These are phyloP conservation scores for Boeremia lycopersici DNA, from an alignment of 2,329 filamentous ascomycete species.

Conservation along the genomic window DNA sequence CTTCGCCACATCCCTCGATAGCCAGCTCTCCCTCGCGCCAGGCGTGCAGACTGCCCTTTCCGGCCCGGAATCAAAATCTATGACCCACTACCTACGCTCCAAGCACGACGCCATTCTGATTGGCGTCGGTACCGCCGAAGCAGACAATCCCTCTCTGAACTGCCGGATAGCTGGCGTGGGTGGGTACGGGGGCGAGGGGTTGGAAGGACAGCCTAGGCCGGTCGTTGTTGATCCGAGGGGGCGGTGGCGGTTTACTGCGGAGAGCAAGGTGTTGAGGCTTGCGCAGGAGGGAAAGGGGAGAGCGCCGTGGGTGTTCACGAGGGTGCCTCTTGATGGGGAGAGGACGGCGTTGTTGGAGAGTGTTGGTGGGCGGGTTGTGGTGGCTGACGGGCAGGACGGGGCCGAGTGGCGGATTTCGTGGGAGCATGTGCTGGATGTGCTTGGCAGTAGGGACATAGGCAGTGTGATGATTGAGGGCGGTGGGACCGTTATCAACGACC, in stretches of 20 bases:
- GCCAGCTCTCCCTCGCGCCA: constrained; percentile 74
- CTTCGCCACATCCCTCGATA: constrained; percentile 89
- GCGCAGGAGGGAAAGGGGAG: constrained; percentile 69
- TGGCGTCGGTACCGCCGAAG: constrained; percentile 81
- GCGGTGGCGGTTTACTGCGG: constrained; percentile 69
- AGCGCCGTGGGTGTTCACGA: constrained; percentile 71
- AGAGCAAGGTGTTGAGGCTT: constrained; percentile 70
- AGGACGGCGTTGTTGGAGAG: constrained; percentile 42
- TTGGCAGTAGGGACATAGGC: constrained; percentile 65
- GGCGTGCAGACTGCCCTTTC: constrained; percentile 84
- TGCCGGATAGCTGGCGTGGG: constrained; percentile 70
- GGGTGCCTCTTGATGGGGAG: constrained; percentile 18
- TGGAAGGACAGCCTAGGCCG: constrained; percentile 73
- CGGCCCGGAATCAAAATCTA: constrained; percentile 80
- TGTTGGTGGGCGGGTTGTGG: constrained; percentile 36
- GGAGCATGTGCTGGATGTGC: constrained; percentile 64
- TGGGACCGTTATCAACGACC: constrained; percentile 77
- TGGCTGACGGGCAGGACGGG: not conserved
- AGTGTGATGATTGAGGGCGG: constrained; percentile 96
- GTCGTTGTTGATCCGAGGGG: constrained; percentile 79
- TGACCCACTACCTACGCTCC: constrained; percentile 90
- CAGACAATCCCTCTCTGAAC: constrained; percentile 86
- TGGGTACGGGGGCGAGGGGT: constrained; percentile 60
- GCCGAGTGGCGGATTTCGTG: constrained; percentile 52
- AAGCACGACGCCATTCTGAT: constrained; percentile 84